Evolutionary conservation across 1,284 basidiomycete genomes (phyloP).

Genomic region (Ustilago shanxiensis): DNA sequence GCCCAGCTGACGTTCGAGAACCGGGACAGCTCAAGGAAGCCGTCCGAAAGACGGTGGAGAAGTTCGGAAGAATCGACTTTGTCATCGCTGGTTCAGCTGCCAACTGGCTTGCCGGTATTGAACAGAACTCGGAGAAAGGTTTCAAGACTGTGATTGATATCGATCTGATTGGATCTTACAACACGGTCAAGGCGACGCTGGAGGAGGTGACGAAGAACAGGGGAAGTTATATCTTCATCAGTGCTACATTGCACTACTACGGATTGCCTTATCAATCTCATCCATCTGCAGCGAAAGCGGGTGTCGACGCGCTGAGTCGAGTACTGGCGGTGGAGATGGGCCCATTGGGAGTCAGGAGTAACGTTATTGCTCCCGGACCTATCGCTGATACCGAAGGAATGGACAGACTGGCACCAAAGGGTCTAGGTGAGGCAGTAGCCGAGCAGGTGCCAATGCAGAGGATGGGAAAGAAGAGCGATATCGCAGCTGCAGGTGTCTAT

Average conservation of each 20-base stretch:
- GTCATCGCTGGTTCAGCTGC: slow-evolving; percentile 84
- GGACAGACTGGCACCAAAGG: slow-evolving; percentile 77
- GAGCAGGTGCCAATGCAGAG: slow-evolving; percentile 64
- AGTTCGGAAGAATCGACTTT: slow-evolving; percentile 90
- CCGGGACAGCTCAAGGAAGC: slow-evolving; percentile 81
- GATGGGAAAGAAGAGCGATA: slow-evolving; percentile 74
- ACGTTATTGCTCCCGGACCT: slow-evolving; percentile 88
- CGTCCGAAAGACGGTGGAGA: slow-evolving; percentile 79
- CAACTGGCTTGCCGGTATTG: slow-evolving; percentile 69
- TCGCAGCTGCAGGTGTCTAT: slow-evolving; percentile 85
- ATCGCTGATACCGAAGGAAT: slow-evolving; percentile 88
- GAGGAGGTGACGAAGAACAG: slow-evolving; percentile 58
- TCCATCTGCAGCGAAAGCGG: slow-evolving; percentile 94
- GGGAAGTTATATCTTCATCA: slow-evolving; percentile 91
- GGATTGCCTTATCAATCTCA: slow-evolving; percentile 93
- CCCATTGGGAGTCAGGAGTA: slow-evolving; percentile 89
- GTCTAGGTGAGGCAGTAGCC: slow-evolving; percentile 63
- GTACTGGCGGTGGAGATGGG: slow-evolving; percentile 94
- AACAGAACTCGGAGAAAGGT: slow-evolving; percentile 65
- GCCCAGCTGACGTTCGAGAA: slow-evolving; percentile 85
- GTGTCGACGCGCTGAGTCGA: slow-evolving; percentile 85
- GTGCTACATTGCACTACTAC: slow-evolving; percentile 88
- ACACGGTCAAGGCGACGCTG: slow-evolving; percentile 77
- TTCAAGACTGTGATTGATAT: slow-evolving; percentile 95
- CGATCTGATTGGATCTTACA: slow-evolving; percentile 90